phyloP scores from a whole-genome alignment of 371 early-diverging fungal genomes.

The Lichtheimia ornata region DNA sequence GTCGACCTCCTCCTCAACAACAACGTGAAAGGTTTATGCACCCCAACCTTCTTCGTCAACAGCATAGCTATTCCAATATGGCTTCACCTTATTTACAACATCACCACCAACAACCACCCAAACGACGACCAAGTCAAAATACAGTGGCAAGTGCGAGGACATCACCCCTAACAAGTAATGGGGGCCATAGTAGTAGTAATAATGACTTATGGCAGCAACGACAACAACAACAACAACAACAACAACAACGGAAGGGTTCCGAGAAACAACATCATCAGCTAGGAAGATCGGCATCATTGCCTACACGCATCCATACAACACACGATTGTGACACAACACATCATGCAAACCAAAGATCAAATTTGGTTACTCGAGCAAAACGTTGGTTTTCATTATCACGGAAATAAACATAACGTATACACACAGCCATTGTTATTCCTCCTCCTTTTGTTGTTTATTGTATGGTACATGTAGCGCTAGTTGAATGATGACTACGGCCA shows the following conservation, averaged over 20 bases:
- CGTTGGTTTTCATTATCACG: conserved; percentile 11
- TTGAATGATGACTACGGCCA: neutral
- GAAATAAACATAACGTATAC: neutral
- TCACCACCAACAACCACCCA: no score
- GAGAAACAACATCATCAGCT: no score
- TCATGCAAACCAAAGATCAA: neutral
- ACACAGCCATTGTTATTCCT: neutral
- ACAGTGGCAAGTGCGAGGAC: no score
- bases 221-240: no score
- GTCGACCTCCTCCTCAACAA: neutral
- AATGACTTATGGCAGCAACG: no score
- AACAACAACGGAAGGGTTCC: no score
- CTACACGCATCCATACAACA: conserved; percentile 1
- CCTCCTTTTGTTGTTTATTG: conserved; percentile 1
- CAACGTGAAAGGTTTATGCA: neutral
- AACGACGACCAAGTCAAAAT: no score
- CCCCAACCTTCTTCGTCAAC: neutral
- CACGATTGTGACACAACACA: neutral
- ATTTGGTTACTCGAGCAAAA: conserved; percentile 5
- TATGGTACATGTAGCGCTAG: neutral
- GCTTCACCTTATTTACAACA: no score
- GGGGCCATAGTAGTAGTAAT: no score
- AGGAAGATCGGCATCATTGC: neutral
- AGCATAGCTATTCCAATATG: neutral
- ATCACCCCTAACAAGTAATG: no score